Evolutionary conservation across 2,329 filamentous ascomycete genomes (phyloP), one percentile per base, ranked within the genome.

Genomic region (Calonectria pteridis): DNA sequence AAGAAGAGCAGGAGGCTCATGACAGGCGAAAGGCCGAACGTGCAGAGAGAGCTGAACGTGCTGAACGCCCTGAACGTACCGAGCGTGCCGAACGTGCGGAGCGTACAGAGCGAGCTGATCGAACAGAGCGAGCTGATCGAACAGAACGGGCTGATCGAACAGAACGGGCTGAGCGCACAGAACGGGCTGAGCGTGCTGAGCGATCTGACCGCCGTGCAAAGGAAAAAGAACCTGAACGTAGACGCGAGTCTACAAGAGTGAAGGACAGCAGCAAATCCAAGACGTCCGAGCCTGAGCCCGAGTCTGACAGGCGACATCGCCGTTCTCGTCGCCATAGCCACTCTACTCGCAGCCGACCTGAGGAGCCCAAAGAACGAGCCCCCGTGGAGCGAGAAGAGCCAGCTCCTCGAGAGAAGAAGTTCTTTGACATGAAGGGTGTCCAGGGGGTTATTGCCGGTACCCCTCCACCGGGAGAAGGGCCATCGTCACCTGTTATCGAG

Each of bases 1-100:
- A 85, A 2, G 88, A 89, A 74, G 88, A 90, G 76, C 88, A 89
- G 73, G 87, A 84, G 20, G 87, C 85, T 2, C 87, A 89, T 68
- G 89, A 91, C 2, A 86, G 80, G 75, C 86, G 86, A 72, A 89
- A 87, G 80, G 86, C 85, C 66, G 88, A 89, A 76, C 86, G 87
- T 50, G 69, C 75, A 26, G 77, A 69, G n/a, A 37, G 66, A 4
- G n/a, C 49, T 7, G 50, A 63, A 28, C 49, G 50, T 18, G n/a
- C 49, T 23, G 59, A 64, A 14, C 59, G 40, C 79, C 85, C 85
- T 65, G 88, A 89, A 75, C 86, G 87, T 37, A 37, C 73, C n/a
- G 76, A 79, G 33, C 29, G 86, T 20, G 7, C 37, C 3, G 49
- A 59, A 13, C 46, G 49, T 29, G n/a, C 46, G 13, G 59, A 63